These are phyloP conservation scores for Lasiosphaeris hirsuta DNA, from an alignment of 495 filamentous ascomycete species.

Conservation along the genomic window DNA sequence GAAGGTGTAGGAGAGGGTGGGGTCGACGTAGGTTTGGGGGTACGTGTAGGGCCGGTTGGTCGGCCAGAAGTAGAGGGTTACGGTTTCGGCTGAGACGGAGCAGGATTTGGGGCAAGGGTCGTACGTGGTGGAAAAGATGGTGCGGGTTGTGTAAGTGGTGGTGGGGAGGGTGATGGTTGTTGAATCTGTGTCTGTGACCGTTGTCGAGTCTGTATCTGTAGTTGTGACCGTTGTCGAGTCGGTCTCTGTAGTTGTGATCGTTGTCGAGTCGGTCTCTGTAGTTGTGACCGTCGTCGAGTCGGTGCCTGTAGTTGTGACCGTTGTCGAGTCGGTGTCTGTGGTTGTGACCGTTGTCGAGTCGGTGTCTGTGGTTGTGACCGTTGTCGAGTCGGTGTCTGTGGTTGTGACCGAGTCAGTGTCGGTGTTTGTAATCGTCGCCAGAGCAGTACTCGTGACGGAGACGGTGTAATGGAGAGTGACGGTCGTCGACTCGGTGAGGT, in stretches of 20 bases:
- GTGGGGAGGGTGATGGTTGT: no score
- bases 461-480: conserved; percentile 4
- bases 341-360: conserved; percentile 6
- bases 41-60: conserved; percentile 31
- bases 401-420: conserved; percentile 8
- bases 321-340: conserved; percentile 11
- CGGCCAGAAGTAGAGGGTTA: conserved; percentile 37
- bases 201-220: conserved; percentile 13
- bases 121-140: conserved; percentile 20
- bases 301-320: no score
- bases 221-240: conserved; percentile 11
- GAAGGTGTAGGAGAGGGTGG: conserved; percentile 33
- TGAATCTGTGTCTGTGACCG: no score
- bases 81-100: conserved; percentile 31
- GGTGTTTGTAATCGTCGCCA: not conserved
- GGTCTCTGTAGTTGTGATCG: conserved; percentile 11
- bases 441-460: not conserved
- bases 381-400: conserved; percentile 10
- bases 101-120: conserved; percentile 30
- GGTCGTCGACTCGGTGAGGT: conserved; percentile 7
- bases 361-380: conserved; percentile 10
- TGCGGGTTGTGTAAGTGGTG: conserved; percentile 13
- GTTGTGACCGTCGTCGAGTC: conserved; percentile 12
- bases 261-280: not conserved
- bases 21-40: conserved; percentile 30